These are phyloP conservation scores for Amanita pallidorosea DNA, from an alignment of 768 basidiomycete genomes.

Conservation along the genomic window DNA sequence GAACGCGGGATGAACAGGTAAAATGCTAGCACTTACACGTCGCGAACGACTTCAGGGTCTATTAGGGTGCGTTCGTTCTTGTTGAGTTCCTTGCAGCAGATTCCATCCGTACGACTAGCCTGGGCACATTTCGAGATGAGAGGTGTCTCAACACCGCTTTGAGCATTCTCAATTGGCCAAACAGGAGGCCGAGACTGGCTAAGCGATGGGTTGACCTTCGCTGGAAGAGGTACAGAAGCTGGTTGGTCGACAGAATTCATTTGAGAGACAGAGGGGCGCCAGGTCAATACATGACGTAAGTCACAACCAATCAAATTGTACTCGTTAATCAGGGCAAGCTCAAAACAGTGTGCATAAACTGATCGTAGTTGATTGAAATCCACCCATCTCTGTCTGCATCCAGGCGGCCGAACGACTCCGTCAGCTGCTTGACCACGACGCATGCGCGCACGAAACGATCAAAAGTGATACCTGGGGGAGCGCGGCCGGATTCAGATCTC, in stretches of 20 bases:
- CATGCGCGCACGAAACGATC: conserved; percentile 84
- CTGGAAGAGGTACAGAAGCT: conserved; percentile 23
- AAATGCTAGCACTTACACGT: conserved; percentile 46
- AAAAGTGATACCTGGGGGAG: conserved; percentile 58
- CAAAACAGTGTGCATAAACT: conserved; percentile 61
- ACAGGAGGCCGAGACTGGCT: conserved; percentile 38
- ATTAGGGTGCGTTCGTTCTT: conserved; percentile 74
- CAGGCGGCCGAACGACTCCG: conserved; percentile 55
- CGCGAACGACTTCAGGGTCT: conserved; percentile 80
- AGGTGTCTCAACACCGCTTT: conserved; percentile 27
- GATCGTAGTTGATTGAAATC: conserved; percentile 64
- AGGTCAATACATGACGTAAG: neutral
- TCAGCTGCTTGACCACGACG: conserved; percentile 70
- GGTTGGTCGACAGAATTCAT: conserved; percentile 10
- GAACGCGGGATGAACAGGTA: neutral
- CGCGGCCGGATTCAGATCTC: conserved; percentile 16
- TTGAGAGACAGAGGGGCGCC: neutral
- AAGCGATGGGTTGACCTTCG: conserved; percentile 13
- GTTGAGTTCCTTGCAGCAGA: conserved; percentile 87
- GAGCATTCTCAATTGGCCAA: conserved; percentile 49
- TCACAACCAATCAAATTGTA: neutral
- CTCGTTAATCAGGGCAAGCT: conserved; percentile 27
- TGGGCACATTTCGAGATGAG: conserved; percentile 49
- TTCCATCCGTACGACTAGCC: conserved; percentile 41
- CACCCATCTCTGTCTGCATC: conserved; percentile 63